Base-by-base conservation (phyloP, 176 grass and related monocot genomes). In the Eragrostis nindensis region DNA sequence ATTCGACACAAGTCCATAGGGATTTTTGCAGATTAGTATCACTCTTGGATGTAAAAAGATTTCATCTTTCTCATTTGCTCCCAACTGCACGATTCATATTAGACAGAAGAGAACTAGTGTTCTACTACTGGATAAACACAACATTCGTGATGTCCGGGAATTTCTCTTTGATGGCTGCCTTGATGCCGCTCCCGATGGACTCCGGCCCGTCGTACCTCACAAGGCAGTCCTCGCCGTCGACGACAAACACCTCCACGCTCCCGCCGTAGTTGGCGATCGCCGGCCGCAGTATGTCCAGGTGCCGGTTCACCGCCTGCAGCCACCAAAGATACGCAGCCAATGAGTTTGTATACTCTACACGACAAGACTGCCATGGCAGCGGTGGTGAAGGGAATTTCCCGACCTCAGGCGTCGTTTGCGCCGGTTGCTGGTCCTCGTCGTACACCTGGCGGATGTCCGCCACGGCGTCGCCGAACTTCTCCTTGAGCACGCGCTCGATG, bases 231-330 rank as follows among this genome's bases (percentile, higher is more conserved):
- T 78, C 81, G 57, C 88, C 88, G 18, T 95, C 74, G 56, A 98
- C 81, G 47, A 84, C 86, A 68, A 98, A 21, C 49, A 98, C 95
- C 53, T 98, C 88, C 40, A 95, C 88, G 70, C 75, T 91, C 60
- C 95, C 95, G 50, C 92, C 92, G 59, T 93, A 98, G 83, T 93
- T 98, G 63, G 82, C 86, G 50, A 98, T 95, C 27, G 95, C 95
- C 69, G 92, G 92, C 62, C 95, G 90, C 47, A 98, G 71, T 80
- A 98, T 98, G 64, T 95, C 95, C 88, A 98, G 90, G 88, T 98
- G 95, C 50, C 89, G 76, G 79, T 98, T 93, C 79, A 98, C 90
- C 22, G 90, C 86, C 95, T 98, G 90, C 70, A 85, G 85, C 59
- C 66, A 85, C 26, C 71, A 38, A 18, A 26, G 16, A 42, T 69